Base-by-base conservation (phyloP, 2,329 filamentous ascomycete genomes). In the Trichoderma cornu-damae region DNA sequence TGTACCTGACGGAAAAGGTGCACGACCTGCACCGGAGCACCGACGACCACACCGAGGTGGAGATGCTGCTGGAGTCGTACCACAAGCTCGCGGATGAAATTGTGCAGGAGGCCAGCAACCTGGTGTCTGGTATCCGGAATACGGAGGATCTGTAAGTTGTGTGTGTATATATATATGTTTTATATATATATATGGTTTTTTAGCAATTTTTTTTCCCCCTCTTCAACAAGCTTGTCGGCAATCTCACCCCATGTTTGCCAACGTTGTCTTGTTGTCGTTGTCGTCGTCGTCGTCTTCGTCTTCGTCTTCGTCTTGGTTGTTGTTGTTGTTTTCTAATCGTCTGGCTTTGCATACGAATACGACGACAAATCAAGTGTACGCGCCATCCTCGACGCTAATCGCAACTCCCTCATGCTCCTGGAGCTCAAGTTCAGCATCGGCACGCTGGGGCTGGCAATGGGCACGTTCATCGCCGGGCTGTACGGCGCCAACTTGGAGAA, bases 401-500 rank as follows among this genome's bases (percentile, higher is more conserved):
- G 94, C 64, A 99, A 99, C 76, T 89, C 91, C 7, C 88, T 99
- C 63, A 99, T 99, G 94, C 80, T 99, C 16, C 82, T 97, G 30
- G 94, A 97, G 62, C 85, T 99, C 65, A 96, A 96, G 70, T 96
- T 97, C 75, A 94, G 89, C 69, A 92, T 99, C 60, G 90, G 91
- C 58, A 97, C 94, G 1, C 83, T 99, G 4, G 91, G 92, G n/a
- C 84, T 97, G 47, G 93, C 90, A 55, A 90, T 92, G 69, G 94
- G 94, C 56, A 96, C 94, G 49, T 95, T 97, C 69, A 82, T 96
- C 66, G 95, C 94, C 7, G 92, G 92, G n/a, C 84, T 99, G n/a
- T 99, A 97, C 79, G 94, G 94, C 65, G 97, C 97, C 92, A 99
- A 99, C 76, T 78, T 99, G 62, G 95, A 96, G 70, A 97, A 97